Conservation (phyloP, 2,329 filamentous ascomycete genomes). For the Xylaria digitata region DNA sequence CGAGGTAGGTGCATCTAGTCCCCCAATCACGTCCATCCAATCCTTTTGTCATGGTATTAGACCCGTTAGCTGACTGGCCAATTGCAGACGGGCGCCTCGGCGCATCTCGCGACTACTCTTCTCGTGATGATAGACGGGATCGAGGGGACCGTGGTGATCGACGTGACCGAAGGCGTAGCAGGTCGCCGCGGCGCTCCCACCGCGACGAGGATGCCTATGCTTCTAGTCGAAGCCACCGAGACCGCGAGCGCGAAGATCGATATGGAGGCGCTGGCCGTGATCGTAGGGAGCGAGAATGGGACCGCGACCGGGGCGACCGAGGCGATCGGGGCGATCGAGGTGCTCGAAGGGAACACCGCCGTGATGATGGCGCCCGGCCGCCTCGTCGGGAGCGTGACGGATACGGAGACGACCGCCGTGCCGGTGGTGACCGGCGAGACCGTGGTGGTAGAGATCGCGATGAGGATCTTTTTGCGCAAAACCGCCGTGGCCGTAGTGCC, state of each 20-base stretch:
- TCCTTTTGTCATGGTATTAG: slow-evolving; percentile 17
- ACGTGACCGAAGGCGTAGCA: slow-evolving; percentile 74
- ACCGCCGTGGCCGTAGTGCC: slow-evolving; percentile 77
- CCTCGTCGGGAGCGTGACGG: slow-evolving; percentile 65
- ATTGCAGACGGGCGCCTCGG: slow-evolving; percentile 62
- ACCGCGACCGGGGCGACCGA: slow-evolving; percentile 58
- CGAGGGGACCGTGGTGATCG: slow-evolving; percentile 51
- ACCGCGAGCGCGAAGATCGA: slow-evolving; percentile 91
- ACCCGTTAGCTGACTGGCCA: slow-evolving; percentile 41
- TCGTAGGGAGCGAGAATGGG: slow-evolving; percentile 62
- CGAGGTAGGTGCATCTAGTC: slow-evolving; percentile 68
- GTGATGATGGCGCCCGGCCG: slow-evolving; percentile 69
- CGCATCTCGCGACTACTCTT: slow-evolving; percentile 65
- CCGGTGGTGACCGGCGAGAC: slow-evolving; percentile 54
- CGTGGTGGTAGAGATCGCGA: slow-evolving; percentile 60
- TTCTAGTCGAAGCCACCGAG: slow-evolving; percentile 90
- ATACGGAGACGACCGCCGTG: slow-evolving; percentile 70
- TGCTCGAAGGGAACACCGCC: slow-evolving; percentile 57
- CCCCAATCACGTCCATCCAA: slow-evolving; percentile 30
- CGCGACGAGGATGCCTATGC: slow-evolving; percentile 80
- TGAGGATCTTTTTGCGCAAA: slow-evolving; percentile 60
- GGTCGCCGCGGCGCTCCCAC: slow-evolving; percentile 79
- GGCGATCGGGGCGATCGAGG: slow-evolving; percentile 51
- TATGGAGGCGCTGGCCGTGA: slow-evolving; percentile 71
- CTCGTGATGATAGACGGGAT: slow-evolving; percentile 59